These are phyloP conservation scores for Pontederia paniculata DNA, from an alignment of 176 grass and related monocot species.

Conservation along the genomic window DNA sequence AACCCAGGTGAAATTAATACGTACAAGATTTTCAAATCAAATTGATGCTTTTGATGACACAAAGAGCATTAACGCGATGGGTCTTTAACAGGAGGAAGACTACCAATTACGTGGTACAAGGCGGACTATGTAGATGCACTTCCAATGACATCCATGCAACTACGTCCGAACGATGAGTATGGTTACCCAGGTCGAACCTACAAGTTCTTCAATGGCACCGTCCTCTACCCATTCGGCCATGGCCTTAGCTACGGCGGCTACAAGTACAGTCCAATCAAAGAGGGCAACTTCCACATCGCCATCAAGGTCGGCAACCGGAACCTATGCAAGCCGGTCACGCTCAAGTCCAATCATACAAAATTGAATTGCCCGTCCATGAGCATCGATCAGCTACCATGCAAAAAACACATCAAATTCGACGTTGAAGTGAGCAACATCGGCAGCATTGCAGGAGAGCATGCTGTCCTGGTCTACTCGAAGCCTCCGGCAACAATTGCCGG, in stretches of 20 bases:
- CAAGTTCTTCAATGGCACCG: conserved; percentile 6
- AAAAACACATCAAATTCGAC: not conserved
- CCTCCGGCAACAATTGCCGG: not conserved
- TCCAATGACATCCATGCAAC: conserved; percentile 4
- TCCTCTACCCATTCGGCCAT: conserved; percentile 4
- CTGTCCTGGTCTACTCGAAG: not conserved
- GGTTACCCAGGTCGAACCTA: conserved; percentile 11
- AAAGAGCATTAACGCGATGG: not conserved
- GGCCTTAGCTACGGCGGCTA: not conserved
- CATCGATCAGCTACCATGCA: not conserved
- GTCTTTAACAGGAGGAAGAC: conserved; percentile 3
- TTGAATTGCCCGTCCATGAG: not conserved
- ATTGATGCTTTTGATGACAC: not conserved
- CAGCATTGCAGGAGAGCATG: not conserved
- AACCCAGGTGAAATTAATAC: not conserved
- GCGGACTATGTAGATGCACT: not conserved
- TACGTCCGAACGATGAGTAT: not conserved
- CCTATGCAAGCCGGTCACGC: not conserved
- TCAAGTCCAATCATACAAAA: not conserved
- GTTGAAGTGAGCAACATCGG: not conserved
- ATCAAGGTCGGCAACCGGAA: not conserved
- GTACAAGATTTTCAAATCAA: too few relatives aligned
- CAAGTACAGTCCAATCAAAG: not conserved
- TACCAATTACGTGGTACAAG: conserved; percentile 9
- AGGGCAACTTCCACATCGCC: not conserved